Base-by-base conservation (phyloP, 805 yeast genomes). In the Saturnispora halmiae region DNA sequence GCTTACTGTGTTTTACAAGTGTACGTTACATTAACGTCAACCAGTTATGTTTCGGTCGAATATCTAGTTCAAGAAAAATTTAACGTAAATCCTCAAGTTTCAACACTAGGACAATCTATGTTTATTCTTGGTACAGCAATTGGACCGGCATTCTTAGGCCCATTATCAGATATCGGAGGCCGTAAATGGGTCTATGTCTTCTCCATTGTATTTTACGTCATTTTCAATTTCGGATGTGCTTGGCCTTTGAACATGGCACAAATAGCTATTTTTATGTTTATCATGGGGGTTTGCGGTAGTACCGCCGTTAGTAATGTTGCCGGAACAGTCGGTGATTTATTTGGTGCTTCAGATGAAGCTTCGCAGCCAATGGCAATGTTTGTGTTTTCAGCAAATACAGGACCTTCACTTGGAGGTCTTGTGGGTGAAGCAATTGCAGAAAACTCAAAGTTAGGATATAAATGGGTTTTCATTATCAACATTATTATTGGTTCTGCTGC, bases 91-190 rank as follows among this genome's bases (percentile, higher is more conserved):
- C 38, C 60, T 4, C 65, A 60, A 46, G 61, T 58, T 29, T 58
- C 63, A 18, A 58, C 63, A 3, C 46, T 60, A 22, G 62, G 62
- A 19, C 64, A 60, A 47, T 58, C 63, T 13, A 47, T 60, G 53
- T 60, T 60, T 45, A 58, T 60, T 43, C 36, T 60, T 33, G 65
- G 65, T 44, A 59, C 63, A 15, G 63, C 63, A 8, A 44, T 60
- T 36, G 65, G 65, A 14, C 64, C 64, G 15, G 61, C 61, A 21
- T 56, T 60, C 40, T 40, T 59, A 11, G 65, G 65, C 42, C 65
- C 65, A 18, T 46, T 60, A 21, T 59, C 65, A 3, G 65, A 60
- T 50, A 53, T 59, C 32, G 60, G 57, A 26, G 65, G 65, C 34
- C 51, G 65, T 48, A 60, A 60, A 48, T 59, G 64, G 64, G 59